phyloP scores from a whole-genome alignment of 1,139 yeast genomes.

The Kodamaea derodonti region DNA sequence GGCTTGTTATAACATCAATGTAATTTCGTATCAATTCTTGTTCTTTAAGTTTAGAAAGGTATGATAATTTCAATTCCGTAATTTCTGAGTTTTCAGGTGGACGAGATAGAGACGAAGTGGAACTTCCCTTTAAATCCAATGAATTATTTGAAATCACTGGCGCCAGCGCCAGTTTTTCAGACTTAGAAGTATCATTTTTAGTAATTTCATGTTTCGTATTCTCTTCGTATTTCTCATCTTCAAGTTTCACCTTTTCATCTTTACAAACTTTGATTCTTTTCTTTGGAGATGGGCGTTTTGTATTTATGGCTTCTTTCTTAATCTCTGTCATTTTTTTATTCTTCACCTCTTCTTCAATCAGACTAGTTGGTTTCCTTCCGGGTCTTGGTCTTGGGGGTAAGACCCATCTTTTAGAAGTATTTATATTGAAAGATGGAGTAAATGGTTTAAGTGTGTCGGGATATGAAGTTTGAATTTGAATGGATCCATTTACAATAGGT shows the following conservation, averaged over 20 bases:
- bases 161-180: neutral
- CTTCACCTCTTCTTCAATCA: constrained; percentile 11
- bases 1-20: constrained; percentile 42
- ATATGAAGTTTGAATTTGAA: constrained; percentile 11
- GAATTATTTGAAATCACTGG: too few species aligned
- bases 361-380: constrained; percentile 45
- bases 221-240: neutral
- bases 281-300: constrained; percentile 8
- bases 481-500: constrained; percentile 13
- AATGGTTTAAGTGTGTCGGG: constrained; percentile 17
- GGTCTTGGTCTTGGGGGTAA: constrained; percentile 65
- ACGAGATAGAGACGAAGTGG: too few species aligned
- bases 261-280: constrained; percentile 10
- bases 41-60: constrained; percentile 40
- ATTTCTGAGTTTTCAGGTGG: constrained; percentile 9
- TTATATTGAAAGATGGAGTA: constrained; percentile 29
- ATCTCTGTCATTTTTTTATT: constrained; percentile 1
- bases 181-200: too few species aligned
- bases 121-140: too few species aligned
- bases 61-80: constrained; percentile 27
- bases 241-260: neutral
- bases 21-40: constrained; percentile 44
- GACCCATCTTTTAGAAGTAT: constrained; percentile 59
- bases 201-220: too few species aligned
- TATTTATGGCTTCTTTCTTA: neutral